phyloP scores from a whole-genome alignment of 805 yeast species.

The Candida jianshihensis region DNA sequence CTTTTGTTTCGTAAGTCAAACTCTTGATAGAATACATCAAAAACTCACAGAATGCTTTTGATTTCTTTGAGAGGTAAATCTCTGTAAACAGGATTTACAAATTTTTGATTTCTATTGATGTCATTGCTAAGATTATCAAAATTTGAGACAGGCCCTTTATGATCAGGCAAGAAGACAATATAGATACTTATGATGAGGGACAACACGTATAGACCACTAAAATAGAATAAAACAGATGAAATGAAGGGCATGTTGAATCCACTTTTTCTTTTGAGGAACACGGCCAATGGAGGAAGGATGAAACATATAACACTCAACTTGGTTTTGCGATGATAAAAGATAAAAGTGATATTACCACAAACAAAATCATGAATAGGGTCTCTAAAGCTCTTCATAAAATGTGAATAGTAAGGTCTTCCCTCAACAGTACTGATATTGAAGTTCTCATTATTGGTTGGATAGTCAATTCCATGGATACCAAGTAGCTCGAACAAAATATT shows the following conservation, averaged over 20 bases:
- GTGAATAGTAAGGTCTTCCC: too few relatives aligned
- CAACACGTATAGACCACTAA: background rate
- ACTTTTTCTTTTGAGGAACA: conserved; percentile 1
- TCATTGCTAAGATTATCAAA: too few relatives aligned
- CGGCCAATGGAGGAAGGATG: conserved; percentile 4
- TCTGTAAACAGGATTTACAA: too few relatives aligned
- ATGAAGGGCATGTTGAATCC: background rate
- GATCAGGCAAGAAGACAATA: background rate
- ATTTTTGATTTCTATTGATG: too few relatives aligned
- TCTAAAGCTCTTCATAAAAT: too few relatives aligned
- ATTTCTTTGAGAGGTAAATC: too few relatives aligned
- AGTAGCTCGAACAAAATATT: conserved; percentile 4
- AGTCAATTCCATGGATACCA: conserved; percentile 1
- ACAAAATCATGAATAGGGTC: too few relatives aligned
- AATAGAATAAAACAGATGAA: background rate
- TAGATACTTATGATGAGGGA: background rate
- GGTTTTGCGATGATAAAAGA: background rate
- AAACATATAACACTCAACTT: background rate
- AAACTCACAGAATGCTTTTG: too few relatives aligned
- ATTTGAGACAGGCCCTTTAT: background rate
- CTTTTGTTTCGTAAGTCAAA: too few relatives aligned
- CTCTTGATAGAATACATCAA: too few relatives aligned
- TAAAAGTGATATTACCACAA: background rate
- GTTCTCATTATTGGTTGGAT: background rate
- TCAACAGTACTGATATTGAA: background rate